Evolutionary conservation across 2,329 filamentous ascomycete species (phyloP), one percentile per base, ranked within the genome.

Genomic region (Fusarium sublunatum): DNA sequence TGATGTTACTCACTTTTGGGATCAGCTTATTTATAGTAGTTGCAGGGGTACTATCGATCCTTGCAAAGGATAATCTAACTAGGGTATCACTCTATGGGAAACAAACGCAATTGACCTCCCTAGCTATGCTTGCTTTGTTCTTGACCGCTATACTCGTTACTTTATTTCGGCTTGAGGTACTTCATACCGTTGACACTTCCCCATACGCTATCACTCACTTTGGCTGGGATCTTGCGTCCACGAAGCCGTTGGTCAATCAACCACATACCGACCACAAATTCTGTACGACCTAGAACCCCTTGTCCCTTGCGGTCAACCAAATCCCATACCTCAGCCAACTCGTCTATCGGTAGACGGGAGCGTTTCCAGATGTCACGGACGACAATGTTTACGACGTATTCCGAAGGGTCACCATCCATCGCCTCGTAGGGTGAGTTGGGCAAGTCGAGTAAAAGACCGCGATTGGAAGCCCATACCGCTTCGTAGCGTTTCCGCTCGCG

Each of bases 211-310:
- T 89, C 86, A 47, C 83, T 83, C 9, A 94, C 89, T 69, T 84
- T 86, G 12, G 83, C 78, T 0, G 92, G 91, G 19, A 94, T 80
- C 79, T 95, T 95, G 57, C 91, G 80, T 2, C 91, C 92, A 65
- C 90, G 87, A n/a, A 95, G 78, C 58, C 90, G 80, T 80, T 93
- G 91, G 73, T 95, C 91, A 32, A 95, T 85, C 44, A 95, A 77
- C 91, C 91, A 95, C 79, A 92, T 83, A 9, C 91, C 91, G 2
- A 94, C 91, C 0, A 95, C 89, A 73, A 95, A 95, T 77, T 93
- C 89, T 52, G 88, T 83, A 69, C 86, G 85, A 53, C 78, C 80
- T 50, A 95, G 76, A 65, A 83, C 79, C 2, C 89, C 89, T 12
- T 76, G 72, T 2, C 77, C 73, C 7, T 78, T 75, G 2, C 82